Evolutionary conservation across 2,329 filamentous ascomycete genomes (phyloP).

Genomic region (Coniella lustricola): DNA sequence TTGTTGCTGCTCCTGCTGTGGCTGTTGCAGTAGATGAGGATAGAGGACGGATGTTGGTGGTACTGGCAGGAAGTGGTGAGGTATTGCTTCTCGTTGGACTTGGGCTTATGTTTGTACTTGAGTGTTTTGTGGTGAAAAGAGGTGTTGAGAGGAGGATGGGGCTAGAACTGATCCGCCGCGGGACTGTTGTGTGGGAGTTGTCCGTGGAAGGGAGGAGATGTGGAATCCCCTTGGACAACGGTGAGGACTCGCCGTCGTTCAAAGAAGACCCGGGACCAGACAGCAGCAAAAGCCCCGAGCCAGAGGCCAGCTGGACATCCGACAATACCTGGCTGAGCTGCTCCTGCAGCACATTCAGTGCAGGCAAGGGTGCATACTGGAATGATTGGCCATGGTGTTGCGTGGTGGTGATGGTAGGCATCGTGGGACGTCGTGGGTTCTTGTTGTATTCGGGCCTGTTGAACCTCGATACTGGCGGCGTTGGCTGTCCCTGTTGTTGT

Average conservation of each 20-base stretch:
- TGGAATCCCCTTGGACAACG: no score
- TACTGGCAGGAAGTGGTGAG: no score
- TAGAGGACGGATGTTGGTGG: no score
- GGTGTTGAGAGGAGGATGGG: not conserved
- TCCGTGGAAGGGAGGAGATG: not conserved
- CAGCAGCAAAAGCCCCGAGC: no score
- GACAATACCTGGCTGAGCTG: not conserved
- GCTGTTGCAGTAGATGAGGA: no score
- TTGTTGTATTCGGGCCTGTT: not conserved
- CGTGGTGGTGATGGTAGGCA: not conserved
- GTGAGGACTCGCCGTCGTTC: no score
- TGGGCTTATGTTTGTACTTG: no score
- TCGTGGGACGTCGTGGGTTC: constrained; percentile 1
- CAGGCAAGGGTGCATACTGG: not conserved
- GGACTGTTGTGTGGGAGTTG: not conserved
- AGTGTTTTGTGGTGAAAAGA: not conserved
- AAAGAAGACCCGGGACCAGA: no score
- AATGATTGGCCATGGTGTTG: no score
- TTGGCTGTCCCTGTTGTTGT: no score
- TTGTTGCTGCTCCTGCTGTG: not conserved
- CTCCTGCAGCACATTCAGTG: constrained; percentile 5
- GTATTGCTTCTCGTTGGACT: no score
- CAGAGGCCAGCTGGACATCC: not conserved
- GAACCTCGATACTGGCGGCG: no score
- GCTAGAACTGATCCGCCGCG: not conserved